These are phyloP conservation scores for Planoprotostelium fungivorum DNA, from an alignment of 78 protist species.

Conservation along the genomic window DNA sequence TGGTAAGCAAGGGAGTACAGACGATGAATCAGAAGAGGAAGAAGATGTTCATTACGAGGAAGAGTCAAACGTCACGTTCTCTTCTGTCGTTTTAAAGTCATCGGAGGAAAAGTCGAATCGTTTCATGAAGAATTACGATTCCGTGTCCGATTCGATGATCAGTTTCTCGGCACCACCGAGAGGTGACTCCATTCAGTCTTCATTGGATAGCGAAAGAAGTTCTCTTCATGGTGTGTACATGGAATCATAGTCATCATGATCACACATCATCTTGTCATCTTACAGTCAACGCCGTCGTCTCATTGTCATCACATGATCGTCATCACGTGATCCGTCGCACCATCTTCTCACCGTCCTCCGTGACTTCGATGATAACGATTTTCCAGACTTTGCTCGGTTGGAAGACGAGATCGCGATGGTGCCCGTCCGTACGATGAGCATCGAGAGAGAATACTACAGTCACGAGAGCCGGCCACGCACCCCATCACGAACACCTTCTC, in stretches of 20 bases:
- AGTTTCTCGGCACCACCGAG: background rate
- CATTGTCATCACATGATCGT: too few species aligned
- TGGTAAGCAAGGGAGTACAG: background rate
- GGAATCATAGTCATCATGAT: too few species aligned
- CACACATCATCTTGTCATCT: too few species aligned
- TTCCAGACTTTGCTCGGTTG: background rate
- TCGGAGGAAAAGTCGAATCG: background rate
- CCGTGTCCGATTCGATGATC: background rate
- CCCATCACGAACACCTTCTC: background rate
- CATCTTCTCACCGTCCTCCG: background rate
- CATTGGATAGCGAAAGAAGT: background rate
- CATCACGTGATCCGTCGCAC: too few species aligned
- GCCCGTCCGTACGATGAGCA: background rate
- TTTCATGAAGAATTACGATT: background rate
- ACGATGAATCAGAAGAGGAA: background rate
- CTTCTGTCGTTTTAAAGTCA: background rate
- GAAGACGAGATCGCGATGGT: background rate
- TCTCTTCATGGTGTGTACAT: too few species aligned
- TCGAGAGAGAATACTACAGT: background rate
- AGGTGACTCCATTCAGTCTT: background rate
- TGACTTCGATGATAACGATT: background rate
- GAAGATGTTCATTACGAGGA: background rate
- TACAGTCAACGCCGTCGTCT: too few species aligned
- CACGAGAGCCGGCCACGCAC: background rate
- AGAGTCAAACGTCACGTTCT: background rate